A percentile compares a stretch with the other conserved stretches of the same genome.
Evolutionary conservation across 2,329 filamentous ascomycete genomes (phyloP).

Genomic region (Colletotrichum siamense): DNA sequence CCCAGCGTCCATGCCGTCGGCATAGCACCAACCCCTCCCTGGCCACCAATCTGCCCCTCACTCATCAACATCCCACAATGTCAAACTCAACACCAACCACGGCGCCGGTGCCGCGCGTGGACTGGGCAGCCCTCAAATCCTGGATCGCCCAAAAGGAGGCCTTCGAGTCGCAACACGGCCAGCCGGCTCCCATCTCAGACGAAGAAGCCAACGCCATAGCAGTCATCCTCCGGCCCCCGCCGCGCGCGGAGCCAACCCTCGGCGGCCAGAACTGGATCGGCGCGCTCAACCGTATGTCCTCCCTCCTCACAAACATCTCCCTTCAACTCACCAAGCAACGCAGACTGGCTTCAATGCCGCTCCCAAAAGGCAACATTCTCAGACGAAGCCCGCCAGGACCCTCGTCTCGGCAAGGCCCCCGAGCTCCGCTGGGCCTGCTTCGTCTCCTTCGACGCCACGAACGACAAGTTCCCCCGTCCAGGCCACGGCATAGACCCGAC

Average conservation of each 20-base stretch:
- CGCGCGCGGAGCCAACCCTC: constrained; percentile 27
- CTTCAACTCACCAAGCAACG: not conserved
- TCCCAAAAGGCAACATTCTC: not conserved
- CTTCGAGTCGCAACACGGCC: constrained; percentile 32
- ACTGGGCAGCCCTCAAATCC: constrained; percentile 40
- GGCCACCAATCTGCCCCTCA: not conserved
- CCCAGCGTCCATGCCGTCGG: not conserved
- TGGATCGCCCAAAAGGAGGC: constrained; percentile 48
- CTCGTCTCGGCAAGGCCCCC: constrained; percentile 3
- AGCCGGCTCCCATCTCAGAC: constrained; percentile 41
- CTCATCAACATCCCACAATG: not conserved
- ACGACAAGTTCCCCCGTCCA: constrained; percentile 6
- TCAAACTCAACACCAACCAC: not conserved
- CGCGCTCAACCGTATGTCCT: constrained; percentile 39
- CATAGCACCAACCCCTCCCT: not conserved
- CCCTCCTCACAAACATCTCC: not conserved
- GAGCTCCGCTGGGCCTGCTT: constrained; percentile 18
- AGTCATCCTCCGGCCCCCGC: constrained; percentile 36
- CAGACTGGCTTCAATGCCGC: constrained; percentile 17
- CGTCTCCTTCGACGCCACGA: not conserved
- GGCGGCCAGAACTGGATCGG: constrained; percentile 43
- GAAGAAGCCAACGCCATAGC: constrained; percentile 45
- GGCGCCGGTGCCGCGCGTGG: constrained; percentile 12
- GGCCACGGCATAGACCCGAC: constrained; percentile 32
- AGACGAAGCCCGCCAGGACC: constrained; percentile 11